Conservation (phyloP, 352 stramenopile genomes). For the Halophytophthora batemanensis region DNA sequence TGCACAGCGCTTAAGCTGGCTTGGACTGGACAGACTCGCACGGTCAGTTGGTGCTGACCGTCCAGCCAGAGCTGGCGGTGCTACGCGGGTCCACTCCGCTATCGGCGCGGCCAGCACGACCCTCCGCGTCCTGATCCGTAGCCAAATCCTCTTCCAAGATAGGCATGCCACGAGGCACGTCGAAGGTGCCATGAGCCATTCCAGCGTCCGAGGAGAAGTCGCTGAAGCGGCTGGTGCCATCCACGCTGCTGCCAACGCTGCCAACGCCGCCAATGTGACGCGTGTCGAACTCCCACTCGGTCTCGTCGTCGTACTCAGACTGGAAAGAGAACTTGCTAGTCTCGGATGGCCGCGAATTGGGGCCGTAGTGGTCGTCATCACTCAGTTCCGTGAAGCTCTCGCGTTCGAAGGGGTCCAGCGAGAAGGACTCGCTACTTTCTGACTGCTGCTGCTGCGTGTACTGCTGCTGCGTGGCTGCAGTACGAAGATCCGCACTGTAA, state of each 20-base stretch:
- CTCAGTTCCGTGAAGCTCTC: conserved; percentile 67
- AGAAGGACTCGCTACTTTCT: conserved; percentile 57
- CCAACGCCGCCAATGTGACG: conserved; percentile 24
- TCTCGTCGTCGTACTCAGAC: conserved; percentile 67
- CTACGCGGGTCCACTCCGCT: conserved; percentile 32
- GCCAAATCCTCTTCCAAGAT: conserved; percentile 65
- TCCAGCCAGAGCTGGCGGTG: conserved; percentile 55
- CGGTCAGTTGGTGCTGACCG: conserved; percentile 23
- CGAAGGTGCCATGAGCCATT: conserved; percentile 46
- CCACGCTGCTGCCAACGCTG: conserved; percentile 1
- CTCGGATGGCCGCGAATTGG: conserved; percentile 50
- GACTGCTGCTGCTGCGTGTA: conserved; percentile 8
- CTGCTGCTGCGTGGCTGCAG: conserved; percentile 1
- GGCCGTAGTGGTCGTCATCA: conserved; percentile 39
- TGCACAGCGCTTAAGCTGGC: background rate
- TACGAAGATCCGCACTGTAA: conserved; percentile 27
- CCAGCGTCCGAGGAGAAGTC: conserved; percentile 35
- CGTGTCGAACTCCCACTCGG: conserved; percentile 72
- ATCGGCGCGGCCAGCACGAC: conserved; percentile 11
- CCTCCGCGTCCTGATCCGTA: conserved; percentile 18
- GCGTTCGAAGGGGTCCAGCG: conserved; percentile 64
- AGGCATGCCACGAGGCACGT: conserved; percentile 47
- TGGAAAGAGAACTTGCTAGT: conserved; percentile 75
- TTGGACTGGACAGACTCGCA: background rate
- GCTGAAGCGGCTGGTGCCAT: conserved; percentile 27